Evolutionary conservation across 108 stramenopile genomes (phyloP), one percentile per base, ranked within the genome.

Genomic region (Phaeodactylum tricornutum): DNA sequence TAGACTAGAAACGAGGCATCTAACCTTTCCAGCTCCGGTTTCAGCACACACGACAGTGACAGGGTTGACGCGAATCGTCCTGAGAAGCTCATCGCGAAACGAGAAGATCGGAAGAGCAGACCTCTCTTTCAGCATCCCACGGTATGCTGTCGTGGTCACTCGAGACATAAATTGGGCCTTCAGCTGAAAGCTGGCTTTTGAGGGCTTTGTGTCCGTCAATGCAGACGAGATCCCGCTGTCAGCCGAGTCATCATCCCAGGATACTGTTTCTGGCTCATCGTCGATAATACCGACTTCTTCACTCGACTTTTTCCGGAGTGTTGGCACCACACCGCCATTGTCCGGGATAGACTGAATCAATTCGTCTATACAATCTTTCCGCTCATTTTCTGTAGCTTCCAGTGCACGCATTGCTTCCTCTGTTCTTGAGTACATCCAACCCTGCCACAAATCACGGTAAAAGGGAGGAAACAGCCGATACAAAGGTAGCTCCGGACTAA

Each of bases 1-100:
- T 34, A 12, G 33, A 12, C 33, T 11, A 12, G 12, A 80, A 73
- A 16, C 22, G 43, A 35, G 30, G 9, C 8, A 53, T 4, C 14
- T 16, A 30, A 50, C 23, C 55, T 94, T 97, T 12, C 94, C 94
- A 2, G 72, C 73, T 24, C 98, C 98, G 20, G 98, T 99, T 61
- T 98, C 96, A 43, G 96, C 98, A 60, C 96, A 96, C 5, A 99
- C 81, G 4, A 99, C 89, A 2, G 96, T 79, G 17, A 88, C 78
- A 69, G 95, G 93, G 59, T 94, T 88, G 6, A 74, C 64, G 14
- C 56, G 33, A 26, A 99, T 81, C 29, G 89, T 80, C 7, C 83
- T 55, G 17, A 92, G 47, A 1, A 99, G 68, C 15, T 93, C 50
- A 0, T 95, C 88, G 54, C 92, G 72, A 81, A 97, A 99, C 47